Base-by-base conservation (phyloP, 2,329 filamentous ascomycete species). In the Arthroderma sp. region DNA sequence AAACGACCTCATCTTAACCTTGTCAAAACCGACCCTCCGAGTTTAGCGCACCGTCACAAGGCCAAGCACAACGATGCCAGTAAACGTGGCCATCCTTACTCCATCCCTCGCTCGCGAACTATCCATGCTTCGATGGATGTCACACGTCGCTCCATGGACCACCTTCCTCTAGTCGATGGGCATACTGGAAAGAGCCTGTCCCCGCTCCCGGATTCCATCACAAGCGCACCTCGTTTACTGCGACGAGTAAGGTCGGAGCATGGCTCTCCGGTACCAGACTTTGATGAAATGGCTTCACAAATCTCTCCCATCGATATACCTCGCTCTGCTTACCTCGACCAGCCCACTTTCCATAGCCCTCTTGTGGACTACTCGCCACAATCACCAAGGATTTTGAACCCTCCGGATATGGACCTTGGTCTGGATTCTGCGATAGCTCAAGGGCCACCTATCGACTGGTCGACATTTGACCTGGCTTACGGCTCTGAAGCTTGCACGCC, bases 1-100 rank as follows among this genome's bases (percentile, higher is more conserved):
- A 63, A 62, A 48, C 78, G 77, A 58, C 75, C 75, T 8, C 70
- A 70, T 53, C 65, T 78, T 40, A 73, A 71, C 36, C 67, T 71
- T 39, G 71, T 72, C 46, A 75, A 74, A 52, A 78, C 75, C 27
- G 77, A 81, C 43, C 72, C 70, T 47, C 73, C 71, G 29, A 67
- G 78, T 47, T 79, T 79, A 56, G 68, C 74, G 22, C 78, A 80
- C 55, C 77, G 77, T 47, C 76, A 80, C 53, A 76, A 80, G 62
- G 78, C 78, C 62, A 75, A 77, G 52, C 75, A 77, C 61, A 80
- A 80, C 61, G 74, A 78, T 58, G 70, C 74, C 50, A 75, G 75
- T 47, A 74, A 78, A 48, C 76, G 71, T 45, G 76, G 76, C 47
- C 63, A 73, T 52, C 78, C 78, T 1, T 81, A 81, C 62, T 76